These are phyloP conservation scores for Chaetoscypha palmicola DNA, from an alignment of 2,329 filamentous ascomycete species.

Conservation along the genomic window DNA sequence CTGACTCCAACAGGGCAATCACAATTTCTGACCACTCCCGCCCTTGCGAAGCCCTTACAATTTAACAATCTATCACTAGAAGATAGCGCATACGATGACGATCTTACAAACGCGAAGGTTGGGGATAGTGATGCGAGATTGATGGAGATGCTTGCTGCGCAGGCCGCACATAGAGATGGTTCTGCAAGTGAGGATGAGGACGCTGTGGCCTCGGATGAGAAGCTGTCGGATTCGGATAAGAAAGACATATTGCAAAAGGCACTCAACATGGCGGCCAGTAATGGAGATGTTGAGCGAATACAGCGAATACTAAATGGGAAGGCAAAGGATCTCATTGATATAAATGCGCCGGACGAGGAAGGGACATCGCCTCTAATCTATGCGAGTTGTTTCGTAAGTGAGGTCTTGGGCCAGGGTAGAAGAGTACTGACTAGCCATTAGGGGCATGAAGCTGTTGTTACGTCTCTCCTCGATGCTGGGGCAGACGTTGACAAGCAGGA, in stretches of 20 bases:
- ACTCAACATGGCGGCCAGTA: constrained; percentile 91
- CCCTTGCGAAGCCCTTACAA: constrained; percentile 73
- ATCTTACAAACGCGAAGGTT: constrained; percentile 43
- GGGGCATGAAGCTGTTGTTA: constrained; percentile 86
- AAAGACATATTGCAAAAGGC: constrained; percentile 74
- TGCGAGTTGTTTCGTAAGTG: constrained; percentile 86
- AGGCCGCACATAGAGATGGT: constrained; percentile 76
- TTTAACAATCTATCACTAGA: constrained; percentile 79
- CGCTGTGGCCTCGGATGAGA: constrained; percentile 66
- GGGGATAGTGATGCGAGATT: constrained; percentile 80
- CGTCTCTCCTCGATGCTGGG: constrained; percentile 74
- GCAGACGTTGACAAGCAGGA: constrained; percentile 90
- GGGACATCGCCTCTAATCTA: constrained; percentile 96
- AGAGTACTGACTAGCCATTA: constrained; percentile 34
- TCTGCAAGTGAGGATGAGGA: constrained; percentile 72
- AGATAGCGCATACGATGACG: constrained; percentile 65
- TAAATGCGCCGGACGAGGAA: constrained; percentile 86
- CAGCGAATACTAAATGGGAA: constrained; percentile 67
- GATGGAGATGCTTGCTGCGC: constrained; percentile 93
- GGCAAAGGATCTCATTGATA: constrained; percentile 69
- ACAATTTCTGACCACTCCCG: constrained; percentile 84
- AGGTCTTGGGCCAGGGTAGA: no score
- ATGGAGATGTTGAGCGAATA: constrained; percentile 82
- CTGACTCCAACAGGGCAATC: constrained; percentile 65
- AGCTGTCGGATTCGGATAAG: constrained; percentile 71